phyloP scores from a whole-genome alignment of 805 yeast genomes.

The Brettanomyces naardenensis region DNA sequence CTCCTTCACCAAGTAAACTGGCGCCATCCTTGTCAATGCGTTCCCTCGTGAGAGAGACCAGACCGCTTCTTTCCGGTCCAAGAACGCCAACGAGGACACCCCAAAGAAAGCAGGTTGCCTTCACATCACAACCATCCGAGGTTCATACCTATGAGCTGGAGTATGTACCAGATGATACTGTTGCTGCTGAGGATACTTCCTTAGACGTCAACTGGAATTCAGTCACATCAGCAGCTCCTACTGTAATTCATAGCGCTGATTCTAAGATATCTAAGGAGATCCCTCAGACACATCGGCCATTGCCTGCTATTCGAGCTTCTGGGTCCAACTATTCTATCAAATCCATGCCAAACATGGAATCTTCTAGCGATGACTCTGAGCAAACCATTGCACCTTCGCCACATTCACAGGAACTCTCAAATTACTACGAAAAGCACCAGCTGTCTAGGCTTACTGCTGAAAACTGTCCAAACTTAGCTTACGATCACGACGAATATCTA shows the following conservation, averaged over 20 bases:
- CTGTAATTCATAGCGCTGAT: conserved; percentile 8
- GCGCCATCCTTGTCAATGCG: not conserved
- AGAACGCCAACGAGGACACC: conserved; percentile 10
- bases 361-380: conserved; percentile 23
- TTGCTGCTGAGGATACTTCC: conserved; percentile 10
- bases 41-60: not conserved
- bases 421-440: not conserved
- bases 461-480: conserved; percentile 4
- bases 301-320: conserved; percentile 31
- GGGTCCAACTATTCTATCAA: conserved; percentile 23
- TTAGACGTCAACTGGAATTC: conserved; percentile 23
- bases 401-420: conserved; percentile 6
- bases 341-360: conserved; percentile 25
- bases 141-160: conserved; percentile 32
- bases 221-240: no score
- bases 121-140: conserved; percentile 17
- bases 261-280: conserved; percentile 3
- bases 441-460: not conserved
- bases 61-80: conserved; percentile 23
- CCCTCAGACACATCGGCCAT: conserved; percentile 19
- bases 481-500: conserved; percentile 23
- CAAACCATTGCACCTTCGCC: conserved; percentile 22
- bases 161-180: conserved; percentile 9
- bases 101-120: conserved; percentile 31
- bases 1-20: not conserved